Conservation (phyloP, 805 yeast species). For the Metschnikowia gruessii region DNA sequence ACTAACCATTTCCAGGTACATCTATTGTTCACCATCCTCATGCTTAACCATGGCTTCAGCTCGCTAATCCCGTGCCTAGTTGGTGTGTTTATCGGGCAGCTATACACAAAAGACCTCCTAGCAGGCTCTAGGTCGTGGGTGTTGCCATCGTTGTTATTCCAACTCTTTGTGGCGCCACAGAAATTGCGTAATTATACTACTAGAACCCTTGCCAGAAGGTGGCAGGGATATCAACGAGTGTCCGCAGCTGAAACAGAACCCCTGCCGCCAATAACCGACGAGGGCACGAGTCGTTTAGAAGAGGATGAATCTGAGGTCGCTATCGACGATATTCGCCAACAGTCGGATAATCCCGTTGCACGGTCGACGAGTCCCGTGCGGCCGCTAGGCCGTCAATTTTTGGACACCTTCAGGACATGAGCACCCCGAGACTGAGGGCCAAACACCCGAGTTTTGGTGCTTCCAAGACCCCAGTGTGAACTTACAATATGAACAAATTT, state of each 20-base stretch:
- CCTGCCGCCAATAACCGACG: slow-evolving; percentile 7
- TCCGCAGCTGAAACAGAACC: neutral
- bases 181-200: slow-evolving; percentile 11
- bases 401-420: slow-evolving; percentile 53
- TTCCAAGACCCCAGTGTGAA: too few relatives aligned
- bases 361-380: slow-evolving; percentile 60
- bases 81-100: slow-evolving; percentile 45
- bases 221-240: slow-evolving; percentile 16
- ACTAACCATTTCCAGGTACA: slow-evolving; percentile 43
- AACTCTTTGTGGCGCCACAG: slow-evolving; percentile 29
- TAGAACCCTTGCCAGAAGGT: slow-evolving; percentile 6
- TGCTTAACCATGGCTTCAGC: slow-evolving; percentile 42
- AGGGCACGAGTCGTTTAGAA: neutral
- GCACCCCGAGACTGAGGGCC: neutral
- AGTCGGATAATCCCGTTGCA: slow-evolving; percentile 11
- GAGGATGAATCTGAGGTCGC: slow-evolving; percentile 27
- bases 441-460: too few relatives aligned
- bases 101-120: slow-evolving; percentile 41
- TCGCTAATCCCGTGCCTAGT: slow-evolving; percentile 38
- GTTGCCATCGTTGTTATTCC: slow-evolving; percentile 28
- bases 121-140: slow-evolving; percentile 40
- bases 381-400: slow-evolving; percentile 57
- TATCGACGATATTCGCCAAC: slow-evolving; percentile 18
- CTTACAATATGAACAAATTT: too few relatives aligned
- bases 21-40: slow-evolving; percentile 33